These are phyloP conservation scores for Phytophthora pistaciae DNA, from an alignment of 352 stramenopile genomes.

Conservation along the genomic window DNA sequence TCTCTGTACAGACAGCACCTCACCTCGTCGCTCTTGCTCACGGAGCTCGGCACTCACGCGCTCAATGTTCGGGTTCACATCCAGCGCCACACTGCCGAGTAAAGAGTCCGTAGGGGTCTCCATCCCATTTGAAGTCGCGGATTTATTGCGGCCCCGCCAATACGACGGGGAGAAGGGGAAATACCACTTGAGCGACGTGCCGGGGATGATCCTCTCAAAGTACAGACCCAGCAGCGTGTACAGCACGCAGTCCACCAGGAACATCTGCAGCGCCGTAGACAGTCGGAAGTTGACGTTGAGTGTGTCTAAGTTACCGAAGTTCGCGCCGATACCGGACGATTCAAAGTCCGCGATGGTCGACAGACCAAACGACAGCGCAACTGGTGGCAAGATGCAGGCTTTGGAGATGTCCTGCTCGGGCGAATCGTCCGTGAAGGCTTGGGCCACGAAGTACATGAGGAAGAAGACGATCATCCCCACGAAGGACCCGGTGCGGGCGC, in stretches of 20 bases:
- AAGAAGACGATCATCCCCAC: slow-evolving; percentile 89
- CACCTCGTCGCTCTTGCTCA: slow-evolving; percentile 59
- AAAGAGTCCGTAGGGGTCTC: slow-evolving; percentile 62
- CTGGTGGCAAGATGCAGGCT: slow-evolving; percentile 66
- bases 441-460: slow-evolving; percentile 90
- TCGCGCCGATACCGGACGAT: slow-evolving; percentile 48
- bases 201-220: slow-evolving; percentile 85
- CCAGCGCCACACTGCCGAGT: slow-evolving; percentile 30
- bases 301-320: background rate
- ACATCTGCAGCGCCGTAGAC: slow-evolving; percentile 55
- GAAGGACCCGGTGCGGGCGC: slow-evolving; percentile 67
- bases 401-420: slow-evolving; percentile 54
- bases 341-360: slow-evolving; percentile 70
- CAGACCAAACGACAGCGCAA: slow-evolving; percentile 82
- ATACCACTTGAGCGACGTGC: slow-evolving; percentile 74
- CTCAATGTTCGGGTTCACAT: slow-evolving; percentile 64
- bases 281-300: slow-evolving; percentile 35
- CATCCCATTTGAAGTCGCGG: slow-evolving; percentile 36
- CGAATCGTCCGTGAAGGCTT: slow-evolving; percentile 48
- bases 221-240: slow-evolving; percentile 90
- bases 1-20: slow-evolving; percentile 60
- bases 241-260: slow-evolving; percentile 85
- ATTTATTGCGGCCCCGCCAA: slow-evolving; percentile 71
- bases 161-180: slow-evolving; percentile 85
- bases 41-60: slow-evolving; percentile 45